Evolutionary conservation across 495 filamentous ascomycete genomes (phyloP).

Genomic region (Podospora pseudocomata): DNA sequence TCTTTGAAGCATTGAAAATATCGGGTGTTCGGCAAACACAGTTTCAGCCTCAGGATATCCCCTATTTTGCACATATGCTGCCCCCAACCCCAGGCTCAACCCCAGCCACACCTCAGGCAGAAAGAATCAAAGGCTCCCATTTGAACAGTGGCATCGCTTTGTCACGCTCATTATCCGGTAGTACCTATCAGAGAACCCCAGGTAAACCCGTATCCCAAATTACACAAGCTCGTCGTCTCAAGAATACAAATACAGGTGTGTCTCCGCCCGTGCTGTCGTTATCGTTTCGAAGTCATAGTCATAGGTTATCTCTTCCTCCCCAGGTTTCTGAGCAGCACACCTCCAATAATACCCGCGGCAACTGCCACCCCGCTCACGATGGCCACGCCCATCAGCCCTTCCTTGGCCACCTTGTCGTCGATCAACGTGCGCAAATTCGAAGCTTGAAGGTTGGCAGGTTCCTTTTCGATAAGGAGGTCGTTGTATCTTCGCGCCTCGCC

Average conservation of each 20-base stretch:
- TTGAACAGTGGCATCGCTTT: background rate
- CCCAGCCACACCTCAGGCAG: background rate
- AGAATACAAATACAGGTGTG: background rate
- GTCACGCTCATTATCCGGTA: background rate
- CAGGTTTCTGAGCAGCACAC: slow-evolving; percentile 66
- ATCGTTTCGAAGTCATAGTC: background rate
- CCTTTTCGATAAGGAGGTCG: slow-evolving; percentile 81
- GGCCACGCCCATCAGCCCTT: slow-evolving; percentile 92
- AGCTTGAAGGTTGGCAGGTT: slow-evolving; percentile 86
- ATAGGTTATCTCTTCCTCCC: slow-evolving; percentile 33
- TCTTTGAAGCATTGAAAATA: background rate
- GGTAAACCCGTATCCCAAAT: background rate
- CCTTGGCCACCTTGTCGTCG: slow-evolving; percentile 92
- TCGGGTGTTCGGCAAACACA: background rate
- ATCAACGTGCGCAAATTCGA: slow-evolving; percentile 78
- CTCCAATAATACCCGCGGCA: slow-evolving; percentile 88
- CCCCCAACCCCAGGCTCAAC: background rate
- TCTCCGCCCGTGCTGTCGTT: background rate
- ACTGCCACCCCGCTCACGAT: slow-evolving; percentile 93
- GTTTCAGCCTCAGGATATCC: background rate
- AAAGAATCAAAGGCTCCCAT: background rate
- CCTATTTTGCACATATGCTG: background rate
- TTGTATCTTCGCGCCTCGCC: slow-evolving; percentile 92
- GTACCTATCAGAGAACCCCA: background rate
- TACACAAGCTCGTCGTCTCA: background rate